Evolutionary conservation across 2,329 filamentous ascomycete genomes (phyloP).

Genomic region (Trichoderma atrobrunneum): DNA sequence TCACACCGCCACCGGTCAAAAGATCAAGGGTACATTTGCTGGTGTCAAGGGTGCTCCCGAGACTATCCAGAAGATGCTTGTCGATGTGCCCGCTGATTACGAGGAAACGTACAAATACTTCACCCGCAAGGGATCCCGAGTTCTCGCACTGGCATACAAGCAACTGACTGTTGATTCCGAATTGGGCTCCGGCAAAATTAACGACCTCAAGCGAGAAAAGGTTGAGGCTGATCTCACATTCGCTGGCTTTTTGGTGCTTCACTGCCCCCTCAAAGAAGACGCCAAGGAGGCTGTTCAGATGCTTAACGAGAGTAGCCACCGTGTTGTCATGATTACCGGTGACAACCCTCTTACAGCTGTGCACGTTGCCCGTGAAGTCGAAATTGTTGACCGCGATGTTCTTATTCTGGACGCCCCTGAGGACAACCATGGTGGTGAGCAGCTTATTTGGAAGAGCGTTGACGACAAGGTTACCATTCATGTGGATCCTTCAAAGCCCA

Average conservation of each 20-base stretch:
- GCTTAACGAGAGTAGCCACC: constrained; percentile 98
- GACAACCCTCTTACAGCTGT: constrained; percentile 96
- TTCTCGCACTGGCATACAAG: constrained; percentile 91
- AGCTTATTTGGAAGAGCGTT: constrained; percentile 89
- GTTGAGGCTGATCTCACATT: constrained; percentile 83
- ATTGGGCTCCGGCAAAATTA: constrained; percentile 79
- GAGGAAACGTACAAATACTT: constrained; percentile 99
- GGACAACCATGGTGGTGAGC: constrained; percentile 74
- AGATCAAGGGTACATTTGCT: constrained; percentile 81
- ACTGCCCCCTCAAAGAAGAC: constrained; percentile 95
- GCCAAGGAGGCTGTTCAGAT: constrained; percentile 91
- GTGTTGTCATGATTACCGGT: constrained; percentile 98
- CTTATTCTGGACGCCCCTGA: constrained; percentile 94
- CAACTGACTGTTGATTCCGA: constrained; percentile 80
- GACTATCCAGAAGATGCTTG: constrained; percentile 91
- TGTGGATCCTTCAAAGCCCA: constrained; percentile 76
- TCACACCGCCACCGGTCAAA: constrained; percentile 70
- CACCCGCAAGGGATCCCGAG: constrained; percentile 90
- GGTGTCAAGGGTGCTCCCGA: constrained; percentile 96
- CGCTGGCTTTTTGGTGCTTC: constrained; percentile 91
- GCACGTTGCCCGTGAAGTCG: constrained; percentile 90
- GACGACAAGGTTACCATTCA: constrained; percentile 85
- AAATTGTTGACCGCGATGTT: constrained; percentile 94
- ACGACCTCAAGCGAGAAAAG: constrained; percentile 89
- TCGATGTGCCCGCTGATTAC: constrained; percentile 78